Conservation (phyloP, 305 asterid species). For the Solanum hybrid region DNA sequence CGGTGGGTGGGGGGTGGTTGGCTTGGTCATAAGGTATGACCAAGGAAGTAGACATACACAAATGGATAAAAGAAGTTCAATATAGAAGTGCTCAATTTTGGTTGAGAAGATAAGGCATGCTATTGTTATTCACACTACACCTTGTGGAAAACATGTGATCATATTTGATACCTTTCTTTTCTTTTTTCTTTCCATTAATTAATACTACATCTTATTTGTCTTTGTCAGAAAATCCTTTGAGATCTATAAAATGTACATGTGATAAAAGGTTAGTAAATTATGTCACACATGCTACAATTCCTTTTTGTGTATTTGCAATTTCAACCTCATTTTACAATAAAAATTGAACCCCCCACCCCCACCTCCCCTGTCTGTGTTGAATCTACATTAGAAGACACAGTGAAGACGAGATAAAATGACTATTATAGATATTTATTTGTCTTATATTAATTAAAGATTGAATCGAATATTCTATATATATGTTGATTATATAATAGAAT, state of each 20-base stretch:
- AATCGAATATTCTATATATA: too few species aligned
- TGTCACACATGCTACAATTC: neutral
- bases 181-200: neutral
- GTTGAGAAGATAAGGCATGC: neutral
- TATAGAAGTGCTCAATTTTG: neutral
- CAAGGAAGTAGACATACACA: neutral
- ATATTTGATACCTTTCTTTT: neutral
- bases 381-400: too few species aligned
- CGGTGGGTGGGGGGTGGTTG: neutral
- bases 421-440: too few species aligned
- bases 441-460: too few species aligned
- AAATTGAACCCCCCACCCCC: too few species aligned
- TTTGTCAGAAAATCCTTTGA: neutral
- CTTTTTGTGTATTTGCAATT: neutral
- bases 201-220: neutral
- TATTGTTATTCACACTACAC: neutral
- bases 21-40: neutral
- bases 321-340: neutral
- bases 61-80: neutral
- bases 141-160: constrained; percentile 2
- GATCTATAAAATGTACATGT: neutral
- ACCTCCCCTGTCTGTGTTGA: too few species aligned
- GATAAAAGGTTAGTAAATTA: neutral
- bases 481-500: too few species aligned
- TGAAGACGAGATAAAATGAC: too few species aligned